Evolutionary conservation across 2,329 filamentous ascomycete species (phyloP).

Genomic region (Orbilia quercus): DNA sequence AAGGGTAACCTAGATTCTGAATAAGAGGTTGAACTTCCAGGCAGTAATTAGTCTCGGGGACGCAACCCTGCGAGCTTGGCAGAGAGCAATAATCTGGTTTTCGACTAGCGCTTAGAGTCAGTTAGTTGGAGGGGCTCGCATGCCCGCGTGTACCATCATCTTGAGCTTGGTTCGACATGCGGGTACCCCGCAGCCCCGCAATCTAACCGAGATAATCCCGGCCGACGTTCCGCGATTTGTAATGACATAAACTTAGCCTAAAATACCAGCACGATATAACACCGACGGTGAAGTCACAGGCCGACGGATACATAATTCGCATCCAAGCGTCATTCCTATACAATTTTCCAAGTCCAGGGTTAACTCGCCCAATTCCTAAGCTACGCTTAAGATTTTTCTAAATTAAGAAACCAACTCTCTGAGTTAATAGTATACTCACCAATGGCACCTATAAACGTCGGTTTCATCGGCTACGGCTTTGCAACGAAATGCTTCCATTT

Average conservation of each 20-base stretch:
- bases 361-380: too few species aligned
- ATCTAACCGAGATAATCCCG: conserved; percentile 41
- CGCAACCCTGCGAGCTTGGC: too few species aligned
- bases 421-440: too few species aligned
- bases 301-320: neutral
- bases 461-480: conserved; percentile 67
- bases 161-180: neutral
- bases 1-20: too few species aligned
- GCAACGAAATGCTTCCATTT: conserved; percentile 67
- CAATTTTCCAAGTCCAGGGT: too few species aligned
- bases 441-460: conserved; percentile 64
- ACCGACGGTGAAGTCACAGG: neutral
- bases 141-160: neutral
- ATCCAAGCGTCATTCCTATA: neutral
- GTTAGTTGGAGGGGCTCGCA: too few species aligned
- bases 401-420: too few species aligned
- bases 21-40: too few species aligned
- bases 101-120: too few species aligned
- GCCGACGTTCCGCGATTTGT: conserved; percentile 42
- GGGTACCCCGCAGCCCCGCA: conserved; percentile 23
- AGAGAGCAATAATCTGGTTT: too few species aligned
- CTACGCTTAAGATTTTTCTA: too few species aligned
- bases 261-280: neutral
- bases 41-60: too few species aligned
- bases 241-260: conserved; percentile 11